phyloP scores from a whole-genome alignment of 1,284 basidiomycete genomes.

The Porodaedalea pini region DNA sequence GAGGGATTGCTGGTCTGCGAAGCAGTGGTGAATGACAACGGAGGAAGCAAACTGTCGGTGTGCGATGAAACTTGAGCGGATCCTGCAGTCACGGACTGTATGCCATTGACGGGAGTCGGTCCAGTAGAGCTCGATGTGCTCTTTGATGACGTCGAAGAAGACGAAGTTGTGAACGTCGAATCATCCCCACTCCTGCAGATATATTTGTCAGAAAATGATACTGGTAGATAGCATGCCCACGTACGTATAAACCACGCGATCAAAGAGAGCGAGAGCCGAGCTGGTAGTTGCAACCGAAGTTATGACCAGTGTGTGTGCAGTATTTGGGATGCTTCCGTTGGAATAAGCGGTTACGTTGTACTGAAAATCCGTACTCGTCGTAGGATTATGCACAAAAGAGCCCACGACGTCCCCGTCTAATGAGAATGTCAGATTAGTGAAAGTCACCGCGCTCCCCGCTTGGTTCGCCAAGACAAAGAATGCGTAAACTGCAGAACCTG shows the following conservation, averaged over 20 bases:
- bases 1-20: no score
- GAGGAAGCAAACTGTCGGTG: no score
- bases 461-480: slow-evolving; percentile 17
- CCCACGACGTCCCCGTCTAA: slow-evolving; percentile 16
- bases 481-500: slow-evolving; percentile 19
- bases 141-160: no score
- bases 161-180: no score
- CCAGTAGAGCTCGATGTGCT: no score
- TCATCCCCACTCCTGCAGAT: not conserved
- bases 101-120: no score
- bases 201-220: not conserved
- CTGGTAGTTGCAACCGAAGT: not conserved
- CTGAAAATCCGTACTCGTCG: slow-evolving; percentile 2
- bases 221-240: not conserved
- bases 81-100: no score
- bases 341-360: slow-evolving; percentile 9
- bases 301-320: slow-evolving; percentile 10
- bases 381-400: slow-evolving; percentile 7
- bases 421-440: slow-evolving; percentile 10
- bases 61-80: no score
- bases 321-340: not conserved
- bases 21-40: no score
- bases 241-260: slow-evolving; percentile 15
- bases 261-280: slow-evolving; percentile 5
- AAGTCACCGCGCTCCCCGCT: not conserved